Evolutionary conservation across 1,139 yeast species (phyloP).

Genomic region (Protomyces inouyei): DNA sequence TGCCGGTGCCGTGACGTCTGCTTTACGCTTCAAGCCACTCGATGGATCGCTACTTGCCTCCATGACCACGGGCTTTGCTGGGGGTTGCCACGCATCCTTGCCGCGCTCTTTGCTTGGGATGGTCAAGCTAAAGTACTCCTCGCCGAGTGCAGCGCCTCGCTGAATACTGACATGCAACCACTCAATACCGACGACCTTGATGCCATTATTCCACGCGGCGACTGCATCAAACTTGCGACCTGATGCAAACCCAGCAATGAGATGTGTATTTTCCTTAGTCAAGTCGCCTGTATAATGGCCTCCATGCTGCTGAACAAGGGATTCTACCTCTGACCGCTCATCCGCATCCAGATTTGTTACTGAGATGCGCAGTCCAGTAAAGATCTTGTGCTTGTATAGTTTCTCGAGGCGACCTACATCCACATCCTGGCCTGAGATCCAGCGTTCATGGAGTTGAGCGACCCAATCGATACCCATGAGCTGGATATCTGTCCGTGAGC

Average conservation of each 20-base stretch:
- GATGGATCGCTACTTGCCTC: neutral
- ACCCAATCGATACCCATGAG: slow-evolving; percentile 52
- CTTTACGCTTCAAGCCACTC: neutral
- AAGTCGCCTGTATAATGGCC: slow-evolving; percentile 59
- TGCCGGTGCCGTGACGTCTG: neutral
- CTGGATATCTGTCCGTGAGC: slow-evolving; percentile 54
- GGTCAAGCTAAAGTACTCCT: slow-evolving; percentile 21
- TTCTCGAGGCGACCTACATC: slow-evolving; percentile 37
- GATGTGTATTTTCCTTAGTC: slow-evolving; percentile 49
- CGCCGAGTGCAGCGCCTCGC: slow-evolving; percentile 29
- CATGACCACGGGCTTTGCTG: neutral
- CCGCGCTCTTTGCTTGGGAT: slow-evolving; percentile 9
- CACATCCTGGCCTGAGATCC: slow-evolving; percentile 53
- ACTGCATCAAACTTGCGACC: slow-evolving; percentile 67
- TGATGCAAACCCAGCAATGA: slow-evolving; percentile 50
- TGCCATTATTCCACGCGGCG: slow-evolving; percentile 51
- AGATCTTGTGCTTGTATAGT: slow-evolving; percentile 43
- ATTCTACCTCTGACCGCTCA: slow-evolving; percentile 41
- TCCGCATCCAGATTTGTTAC: slow-evolving; percentile 49
- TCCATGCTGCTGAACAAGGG: slow-evolving; percentile 50
- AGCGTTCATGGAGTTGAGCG: slow-evolving; percentile 46
- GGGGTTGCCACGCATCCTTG: slow-evolving; percentile 6
- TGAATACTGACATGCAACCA: slow-evolving; percentile 48
- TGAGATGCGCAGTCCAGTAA: slow-evolving; percentile 50
- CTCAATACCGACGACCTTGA: slow-evolving; percentile 65